A percentile compares a stretch with the other conserved stretches of the same genome.
These are phyloP conservation scores for Fusarium illudens DNA, from an alignment of 2,329 filamentous ascomycete genomes.

Conservation along the genomic window DNA sequence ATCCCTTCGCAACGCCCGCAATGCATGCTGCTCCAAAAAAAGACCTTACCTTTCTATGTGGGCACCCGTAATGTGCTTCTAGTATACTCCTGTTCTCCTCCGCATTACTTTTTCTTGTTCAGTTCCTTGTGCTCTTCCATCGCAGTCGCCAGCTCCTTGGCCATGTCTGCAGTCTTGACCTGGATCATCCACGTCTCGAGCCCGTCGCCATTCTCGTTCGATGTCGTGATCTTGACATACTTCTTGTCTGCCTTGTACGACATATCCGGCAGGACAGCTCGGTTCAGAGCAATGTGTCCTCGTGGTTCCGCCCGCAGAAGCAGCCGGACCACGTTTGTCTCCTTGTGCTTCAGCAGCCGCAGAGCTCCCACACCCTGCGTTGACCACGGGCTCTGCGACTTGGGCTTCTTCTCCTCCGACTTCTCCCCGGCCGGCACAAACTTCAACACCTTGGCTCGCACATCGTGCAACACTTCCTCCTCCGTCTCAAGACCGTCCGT, in stretches of 20 bases:
- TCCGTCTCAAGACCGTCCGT: conserved; percentile 74
- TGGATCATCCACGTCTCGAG: conserved; percentile 77
- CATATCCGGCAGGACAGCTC: conserved; percentile 66
- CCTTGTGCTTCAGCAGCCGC: conserved; percentile 77
- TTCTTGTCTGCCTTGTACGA: conserved; percentile 70
- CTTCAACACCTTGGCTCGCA: conserved; percentile 74
- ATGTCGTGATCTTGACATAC: conserved; percentile 66
- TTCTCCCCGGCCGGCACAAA: conserved; percentile 60
- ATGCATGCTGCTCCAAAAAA: conserved; percentile 36
- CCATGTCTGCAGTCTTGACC: conserved; percentile 70
- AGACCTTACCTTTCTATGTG: conserved; percentile 42
- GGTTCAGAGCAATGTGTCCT: conserved; percentile 78
- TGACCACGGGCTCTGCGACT: conserved; percentile 69
- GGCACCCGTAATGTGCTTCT: conserved; percentile 34
- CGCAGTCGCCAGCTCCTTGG: conserved; percentile 60
- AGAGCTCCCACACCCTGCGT: conserved; percentile 76
- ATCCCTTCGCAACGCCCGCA: conserved; percentile 39
- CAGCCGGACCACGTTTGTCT: conserved; percentile 71
- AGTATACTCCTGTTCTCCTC: conserved; percentile 35
- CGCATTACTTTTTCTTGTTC: conserved; percentile 60
- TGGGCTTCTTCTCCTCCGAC: conserved; percentile 55
- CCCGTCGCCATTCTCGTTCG: conserved; percentile 65
- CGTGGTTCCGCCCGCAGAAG: conserved; percentile 78
- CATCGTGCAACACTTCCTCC: conserved; percentile 74
- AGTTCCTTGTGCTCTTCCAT: conserved; percentile 64